Conservation (phyloP, 202 grass and related monocot genomes). For the Eragrostis tef region DNA sequence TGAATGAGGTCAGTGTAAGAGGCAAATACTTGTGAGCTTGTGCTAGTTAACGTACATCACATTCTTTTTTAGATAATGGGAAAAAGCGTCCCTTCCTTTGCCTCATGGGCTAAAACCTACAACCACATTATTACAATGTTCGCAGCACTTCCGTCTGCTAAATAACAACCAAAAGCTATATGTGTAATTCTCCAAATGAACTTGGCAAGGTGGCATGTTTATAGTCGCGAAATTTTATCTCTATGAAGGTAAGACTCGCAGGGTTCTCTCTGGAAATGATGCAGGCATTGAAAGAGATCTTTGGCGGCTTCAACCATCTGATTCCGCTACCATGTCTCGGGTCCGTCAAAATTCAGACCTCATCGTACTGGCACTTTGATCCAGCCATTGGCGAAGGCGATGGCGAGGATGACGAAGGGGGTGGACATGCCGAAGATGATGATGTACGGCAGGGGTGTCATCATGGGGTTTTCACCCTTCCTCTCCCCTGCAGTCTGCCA, state of each 20-base stretch:
- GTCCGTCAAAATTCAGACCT: background rate
- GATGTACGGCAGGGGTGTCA: slow-evolving; percentile 84
- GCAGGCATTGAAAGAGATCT: background rate
- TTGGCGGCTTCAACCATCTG: background rate
- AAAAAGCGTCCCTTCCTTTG: no score
- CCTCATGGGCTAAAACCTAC: no score
- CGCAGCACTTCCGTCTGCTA: no score
- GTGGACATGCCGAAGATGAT: slow-evolving; percentile 96
- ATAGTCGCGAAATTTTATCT: slow-evolving; percentile 11
- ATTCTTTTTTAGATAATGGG: no score
- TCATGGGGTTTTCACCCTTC: slow-evolving; percentile 96
- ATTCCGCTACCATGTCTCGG: background rate
- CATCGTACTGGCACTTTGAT: slow-evolving; percentile 78
- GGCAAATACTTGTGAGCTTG: slow-evolving; percentile 1
- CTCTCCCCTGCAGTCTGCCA: slow-evolving; percentile 92
- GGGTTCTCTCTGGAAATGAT: background rate
- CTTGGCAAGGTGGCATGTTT: background rate
- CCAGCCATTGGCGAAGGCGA: slow-evolving; percentile 95
- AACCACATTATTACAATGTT: no score
- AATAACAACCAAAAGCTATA: background rate
- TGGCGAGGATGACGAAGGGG: slow-evolving; percentile 92
- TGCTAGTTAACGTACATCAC: slow-evolving; percentile 6
- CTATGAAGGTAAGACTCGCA: slow-evolving; percentile 31
- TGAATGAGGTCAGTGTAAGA: background rate
- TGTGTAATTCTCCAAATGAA: background rate